Conservation (phyloP, 495 filamentous ascomycete genomes). For the Penicillium longicatenatum region DNA sequence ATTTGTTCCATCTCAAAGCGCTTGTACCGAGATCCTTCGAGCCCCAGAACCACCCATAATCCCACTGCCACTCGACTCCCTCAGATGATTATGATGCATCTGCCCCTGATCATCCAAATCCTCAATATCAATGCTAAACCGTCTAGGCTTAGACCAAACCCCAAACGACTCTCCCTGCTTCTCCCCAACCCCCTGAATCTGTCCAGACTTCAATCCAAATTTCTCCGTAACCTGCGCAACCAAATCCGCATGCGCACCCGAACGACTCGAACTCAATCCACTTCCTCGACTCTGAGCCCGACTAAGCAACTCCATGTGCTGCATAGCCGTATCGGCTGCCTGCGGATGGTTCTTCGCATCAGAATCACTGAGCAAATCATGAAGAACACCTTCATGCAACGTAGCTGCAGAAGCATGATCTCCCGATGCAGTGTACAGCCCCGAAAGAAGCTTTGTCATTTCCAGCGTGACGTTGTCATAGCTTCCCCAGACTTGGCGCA, state of each 20-base stretch:
- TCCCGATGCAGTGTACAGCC: slow-evolving; percentile 51
- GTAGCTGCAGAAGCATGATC: slow-evolving; percentile 53
- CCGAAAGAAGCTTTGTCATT: slow-evolving; percentile 57
- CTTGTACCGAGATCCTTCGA: slow-evolving; percentile 32
- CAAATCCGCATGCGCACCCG: slow-evolving; percentile 30
- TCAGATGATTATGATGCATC: slow-evolving; percentile 39
- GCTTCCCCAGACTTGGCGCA: slow-evolving; percentile 58
- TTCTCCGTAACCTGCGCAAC: slow-evolving; percentile 34
- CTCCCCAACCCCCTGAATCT: slow-evolving; percentile 26
- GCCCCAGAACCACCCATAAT: slow-evolving; percentile 35
- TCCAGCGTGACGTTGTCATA: slow-evolving; percentile 56
- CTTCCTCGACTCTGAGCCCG: slow-evolving; percentile 38
- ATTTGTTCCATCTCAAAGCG: slow-evolving; percentile 11
- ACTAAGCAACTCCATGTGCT: slow-evolving; percentile 56
- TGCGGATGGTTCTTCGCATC: slow-evolving; percentile 36
- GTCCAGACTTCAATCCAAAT: slow-evolving; percentile 33
- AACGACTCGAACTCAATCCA: slow-evolving; percentile 20
- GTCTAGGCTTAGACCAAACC: slow-evolving; percentile 42
- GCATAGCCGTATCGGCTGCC: slow-evolving; percentile 39
- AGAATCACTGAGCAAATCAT: slow-evolving; percentile 48
- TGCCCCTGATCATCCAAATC: slow-evolving; percentile 31
- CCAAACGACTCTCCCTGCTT: slow-evolving; percentile 34
- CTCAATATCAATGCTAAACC: slow-evolving; percentile 45
- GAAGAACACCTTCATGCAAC: slow-evolving; percentile 57
- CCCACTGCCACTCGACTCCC: slow-evolving; percentile 38